A percentile compares a stretch with the other conserved stretches of the same genome.
These are phyloP conservation scores for Coemansia erecta DNA, from an alignment of 192 early-diverging fungal species.

Conservation along the genomic window DNA sequence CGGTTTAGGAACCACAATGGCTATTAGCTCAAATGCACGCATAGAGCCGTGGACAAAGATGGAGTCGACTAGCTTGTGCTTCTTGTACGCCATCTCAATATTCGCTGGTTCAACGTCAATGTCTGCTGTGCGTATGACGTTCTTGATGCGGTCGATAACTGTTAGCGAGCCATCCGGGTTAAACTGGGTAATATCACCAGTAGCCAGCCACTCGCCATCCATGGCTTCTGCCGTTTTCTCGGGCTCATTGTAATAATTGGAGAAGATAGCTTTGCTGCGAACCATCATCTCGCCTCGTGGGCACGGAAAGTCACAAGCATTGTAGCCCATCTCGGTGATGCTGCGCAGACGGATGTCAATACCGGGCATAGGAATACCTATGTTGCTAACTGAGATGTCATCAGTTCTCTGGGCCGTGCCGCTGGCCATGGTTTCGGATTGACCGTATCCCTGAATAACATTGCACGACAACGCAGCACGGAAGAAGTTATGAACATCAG, in stretches of 20 bases:
- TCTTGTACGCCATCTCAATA: constrained; percentile 63
- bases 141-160: constrained; percentile 75
- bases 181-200: constrained; percentile 72
- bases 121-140: constrained; percentile 71
- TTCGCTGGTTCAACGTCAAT: constrained; percentile 86
- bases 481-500: constrained; percentile 75
- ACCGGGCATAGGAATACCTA: constrained; percentile 62
- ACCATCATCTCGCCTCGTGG: constrained; percentile 85
- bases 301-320: constrained; percentile 65
- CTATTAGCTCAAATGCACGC: constrained; percentile 47
- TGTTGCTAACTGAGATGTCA: constrained; percentile 63
- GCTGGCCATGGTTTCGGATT: constrained; percentile 54
- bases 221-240: constrained; percentile 68
- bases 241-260: constrained; percentile 73
- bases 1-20: constrained; percentile 56
- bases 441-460: constrained; percentile 54
- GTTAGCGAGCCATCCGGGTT: constrained; percentile 61
- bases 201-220: no score
- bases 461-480: no score
- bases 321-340: constrained; percentile 81
- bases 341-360: no score
- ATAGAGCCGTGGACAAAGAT: constrained; percentile 60
- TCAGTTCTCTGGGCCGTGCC: constrained; percentile 43
- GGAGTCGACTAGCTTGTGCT: constrained; percentile 47
- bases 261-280: constrained; percentile 66